Evolutionary conservation across 2,329 filamentous ascomycete genomes (phyloP).

Genomic region (Paecilomyces niveus): DNA sequence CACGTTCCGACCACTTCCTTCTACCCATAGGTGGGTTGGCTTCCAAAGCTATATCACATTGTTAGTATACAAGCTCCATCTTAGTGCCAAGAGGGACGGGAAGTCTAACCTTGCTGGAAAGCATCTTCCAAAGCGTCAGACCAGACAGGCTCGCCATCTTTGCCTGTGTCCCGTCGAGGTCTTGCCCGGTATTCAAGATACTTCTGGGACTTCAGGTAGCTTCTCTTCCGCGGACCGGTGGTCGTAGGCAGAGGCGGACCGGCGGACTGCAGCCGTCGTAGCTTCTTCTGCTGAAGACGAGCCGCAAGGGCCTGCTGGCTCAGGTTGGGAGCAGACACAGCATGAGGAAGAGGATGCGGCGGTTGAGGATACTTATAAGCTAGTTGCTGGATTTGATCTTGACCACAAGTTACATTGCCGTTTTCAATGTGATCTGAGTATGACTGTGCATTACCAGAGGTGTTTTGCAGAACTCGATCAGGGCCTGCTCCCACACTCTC

Average conservation of each 20-base stretch:
- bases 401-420: slow-evolving; percentile 19
- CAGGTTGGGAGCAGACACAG: slow-evolving; percentile 16
- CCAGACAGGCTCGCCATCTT: slow-evolving; percentile 39
- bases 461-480: slow-evolving; percentile 33
- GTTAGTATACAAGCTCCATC: slow-evolving; percentile 8
- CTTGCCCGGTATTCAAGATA: slow-evolving; percentile 38
- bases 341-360: slow-evolving; percentile 17
- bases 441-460: slow-evolving; percentile 38
- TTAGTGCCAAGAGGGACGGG: background rate
- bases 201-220: slow-evolving; percentile 35
- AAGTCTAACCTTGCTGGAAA: slow-evolving; percentile 38
- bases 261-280: slow-evolving; percentile 28
- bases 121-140: slow-evolving; percentile 41
- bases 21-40: slow-evolving; percentile 53
- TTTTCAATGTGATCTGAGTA: slow-evolving; percentile 28
- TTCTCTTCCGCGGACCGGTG: slow-evolving; percentile 13
- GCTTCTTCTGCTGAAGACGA: slow-evolving; percentile 26
- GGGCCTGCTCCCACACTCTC: slow-evolving; percentile 28
- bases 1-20: slow-evolving; percentile 45
- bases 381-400: slow-evolving; percentile 29
- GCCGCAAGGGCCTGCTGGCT: slow-evolving; percentile 22
- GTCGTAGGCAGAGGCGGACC: slow-evolving; percentile 12
- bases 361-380: slow-evolving; percentile 29
- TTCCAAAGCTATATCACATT: slow-evolving; percentile 37
- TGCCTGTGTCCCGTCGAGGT: slow-evolving; percentile 36